These are phyloP conservation scores for Schoenoplectus triqueter DNA, from an alignment of 202 grass and related monocot species.

Conservation along the genomic window DNA sequence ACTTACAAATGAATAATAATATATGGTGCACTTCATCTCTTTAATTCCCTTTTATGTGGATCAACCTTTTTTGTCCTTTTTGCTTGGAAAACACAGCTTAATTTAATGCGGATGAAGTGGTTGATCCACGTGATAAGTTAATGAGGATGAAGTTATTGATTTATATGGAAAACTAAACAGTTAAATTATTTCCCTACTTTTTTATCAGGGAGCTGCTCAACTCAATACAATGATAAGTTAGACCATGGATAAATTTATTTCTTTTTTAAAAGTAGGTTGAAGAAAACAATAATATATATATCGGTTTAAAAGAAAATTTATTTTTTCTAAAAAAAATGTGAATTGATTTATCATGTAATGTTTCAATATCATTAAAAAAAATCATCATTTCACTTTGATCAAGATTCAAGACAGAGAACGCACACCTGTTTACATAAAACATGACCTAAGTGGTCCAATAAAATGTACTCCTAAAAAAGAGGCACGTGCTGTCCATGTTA, in stretches of 20 bases:
- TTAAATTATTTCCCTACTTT: no score
- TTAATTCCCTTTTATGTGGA: background rate
- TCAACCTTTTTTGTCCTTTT: background rate
- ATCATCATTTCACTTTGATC: background rate
- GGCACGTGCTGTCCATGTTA: background rate
- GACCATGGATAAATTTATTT: no score
- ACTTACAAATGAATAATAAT: background rate
- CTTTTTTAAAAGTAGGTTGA: no score
- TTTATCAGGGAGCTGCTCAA: no score
- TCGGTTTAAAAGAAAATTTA: no score
- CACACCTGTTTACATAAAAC: background rate
- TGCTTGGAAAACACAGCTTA: background rate
- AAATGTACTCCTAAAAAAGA: background rate
- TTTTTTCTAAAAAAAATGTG: no score
- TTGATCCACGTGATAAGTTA: no score
- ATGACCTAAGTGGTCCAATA: background rate
- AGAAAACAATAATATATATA: no score
- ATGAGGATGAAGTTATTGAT: background rate
- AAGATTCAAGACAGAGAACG: background rate
- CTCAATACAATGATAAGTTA: no score
- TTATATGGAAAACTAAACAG: background rate
- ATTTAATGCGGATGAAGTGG: background rate
- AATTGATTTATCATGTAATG: no score
- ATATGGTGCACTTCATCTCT: background rate
- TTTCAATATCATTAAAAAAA: background rate